Base-by-base conservation (phyloP, 2,329 filamentous ascomycete genomes). In the Dothideomycetes sp. region DNA sequence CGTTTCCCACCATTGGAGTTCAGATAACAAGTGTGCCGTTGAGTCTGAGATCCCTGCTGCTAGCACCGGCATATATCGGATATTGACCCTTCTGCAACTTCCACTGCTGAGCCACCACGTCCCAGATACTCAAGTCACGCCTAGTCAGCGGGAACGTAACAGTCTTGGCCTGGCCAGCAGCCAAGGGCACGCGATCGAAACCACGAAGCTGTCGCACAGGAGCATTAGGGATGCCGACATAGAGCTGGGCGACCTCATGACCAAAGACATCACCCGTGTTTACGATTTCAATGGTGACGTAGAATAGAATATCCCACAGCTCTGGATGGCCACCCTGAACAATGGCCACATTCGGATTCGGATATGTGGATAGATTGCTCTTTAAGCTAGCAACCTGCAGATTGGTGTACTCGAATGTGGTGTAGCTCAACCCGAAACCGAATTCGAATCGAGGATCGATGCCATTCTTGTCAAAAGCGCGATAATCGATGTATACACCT, bases 91-190 rank as follows among this genome's bases (percentile, higher is more conserved):
- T 45, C 40, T 54, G 53, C 15, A 60, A 38, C 30, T 36, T 41
- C 81, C 81, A 86, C 38, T 77, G 68, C 59, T 82, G 75, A 30
- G 55, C 49, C 0, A 59, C 57, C 0, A 68, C 59, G 53, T 81
- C 73, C 79, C 79, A 83, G 41, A 78, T 71, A 49, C 75, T 79
- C 30, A 84, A 45, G 53, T 83, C 79, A 37, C 74, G 69, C 31
- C 74, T 64, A 27, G 66, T 70, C 22, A 84, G 52, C 11, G 63
- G 58, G 47, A 83, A 72, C 0, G 55, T 62, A 3, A 75, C 66
- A 2, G 58, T 68, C 27, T 63, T 57, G 3, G 57, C 66, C 39
- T 68, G 65, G 2, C 69, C 71, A 0, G 66, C 53, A 3, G 58
- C 59, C 14, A 83, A 52, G 12, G 54, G 53, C 4, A 77, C 61